phyloP scores from a whole-genome alignment of 2,329 filamentous ascomycete species.

The Penicillium palitans region DNA sequence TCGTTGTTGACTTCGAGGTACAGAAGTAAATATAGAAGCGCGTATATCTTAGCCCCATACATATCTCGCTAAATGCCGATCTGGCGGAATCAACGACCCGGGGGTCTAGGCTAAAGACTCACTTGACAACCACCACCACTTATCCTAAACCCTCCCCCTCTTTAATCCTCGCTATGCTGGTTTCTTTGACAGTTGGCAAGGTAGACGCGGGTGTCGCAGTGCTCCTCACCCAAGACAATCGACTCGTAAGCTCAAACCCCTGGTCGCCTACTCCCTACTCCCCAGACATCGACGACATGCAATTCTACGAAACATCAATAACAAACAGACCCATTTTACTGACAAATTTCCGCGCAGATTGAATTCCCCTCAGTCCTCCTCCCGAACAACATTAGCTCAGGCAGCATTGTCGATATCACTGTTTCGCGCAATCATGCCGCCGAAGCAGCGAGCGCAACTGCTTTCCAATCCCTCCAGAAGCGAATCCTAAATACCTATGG shows the following conservation, averaged over 20 bases:
- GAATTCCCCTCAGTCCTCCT: constrained; percentile 98
- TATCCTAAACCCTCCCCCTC: neutral
- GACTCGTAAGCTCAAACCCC: constrained; percentile 66
- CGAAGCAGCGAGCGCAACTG: constrained; percentile 70
- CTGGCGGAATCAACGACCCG: constrained; percentile 28
- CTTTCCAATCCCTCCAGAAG: constrained; percentile 83
- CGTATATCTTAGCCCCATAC: constrained; percentile 21
- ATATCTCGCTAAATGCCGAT: constrained; percentile 36
- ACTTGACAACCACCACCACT: constrained; percentile 19
- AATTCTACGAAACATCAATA: neutral
- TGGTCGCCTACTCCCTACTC: constrained; percentile 9
- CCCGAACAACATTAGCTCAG: constrained; percentile 89
- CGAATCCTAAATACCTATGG: constrained; percentile 87
- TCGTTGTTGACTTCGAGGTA: constrained; percentile 3
- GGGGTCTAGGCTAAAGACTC: constrained; percentile 14
- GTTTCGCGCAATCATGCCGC: constrained; percentile 82
- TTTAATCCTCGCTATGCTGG: constrained; percentile 66
- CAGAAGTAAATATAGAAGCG: constrained; percentile 21
- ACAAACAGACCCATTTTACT: neutral
- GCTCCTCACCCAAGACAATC: constrained; percentile 92
- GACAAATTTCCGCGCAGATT: constrained; percentile 62
- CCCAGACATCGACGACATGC: constrained; percentile 10
- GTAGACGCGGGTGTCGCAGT: constrained; percentile 98
- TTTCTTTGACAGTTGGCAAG: constrained; percentile 97
- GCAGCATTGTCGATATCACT: constrained; percentile 96